Base-by-base conservation (phyloP, 306 rosid species). In the Ceratonia siliqua region DNA sequence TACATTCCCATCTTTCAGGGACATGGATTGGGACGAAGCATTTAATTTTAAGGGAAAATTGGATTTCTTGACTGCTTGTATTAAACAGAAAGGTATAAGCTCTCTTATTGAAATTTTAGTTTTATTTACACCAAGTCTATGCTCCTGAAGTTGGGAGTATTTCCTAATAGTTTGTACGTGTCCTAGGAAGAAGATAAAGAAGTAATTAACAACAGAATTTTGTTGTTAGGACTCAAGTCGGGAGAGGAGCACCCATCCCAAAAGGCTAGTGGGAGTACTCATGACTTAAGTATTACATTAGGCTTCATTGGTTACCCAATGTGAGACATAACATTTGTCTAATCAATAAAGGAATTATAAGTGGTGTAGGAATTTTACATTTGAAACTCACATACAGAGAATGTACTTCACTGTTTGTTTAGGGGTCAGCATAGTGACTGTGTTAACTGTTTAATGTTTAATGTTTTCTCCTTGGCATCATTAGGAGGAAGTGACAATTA, bases 11-110 rank as follows among this genome's bases (percentile, higher is more conserved):
- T 43, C 43, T 81, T 79, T 74, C 84, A 92, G 97, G 83, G 50
- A 76, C 18, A 62, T 76, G 15, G 97, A 92, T 86, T 92, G 93
- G 96, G 70, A 81, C 63, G 91, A 78, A 55, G 96, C 97, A 17
- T 92, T 87, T 72, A 79, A 89, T 80, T 92, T 77, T 66, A 15
- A 66, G 0, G 91, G 85, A 20, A 89, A 42, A 46, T 52, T 80
- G 77, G 93, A 78, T 39, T 92, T 92, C 30, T 78, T 92, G 75
- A 68, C 86, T 32, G 30, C 77, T 41, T 92, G 97, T 52, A 83
- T 89, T 15, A 89, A 87, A 83, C 78, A 73, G 68, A 87, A 70
- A 73, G 91, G 97, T 89, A 84, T 20, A 54, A 63, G 9, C 57
- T 77, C 3, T 5, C 50, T 4, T 8, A 22, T 22, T 2, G 69